Conservation (phyloP, 164 flowering plant species). For the Vitis riparia region DNA sequence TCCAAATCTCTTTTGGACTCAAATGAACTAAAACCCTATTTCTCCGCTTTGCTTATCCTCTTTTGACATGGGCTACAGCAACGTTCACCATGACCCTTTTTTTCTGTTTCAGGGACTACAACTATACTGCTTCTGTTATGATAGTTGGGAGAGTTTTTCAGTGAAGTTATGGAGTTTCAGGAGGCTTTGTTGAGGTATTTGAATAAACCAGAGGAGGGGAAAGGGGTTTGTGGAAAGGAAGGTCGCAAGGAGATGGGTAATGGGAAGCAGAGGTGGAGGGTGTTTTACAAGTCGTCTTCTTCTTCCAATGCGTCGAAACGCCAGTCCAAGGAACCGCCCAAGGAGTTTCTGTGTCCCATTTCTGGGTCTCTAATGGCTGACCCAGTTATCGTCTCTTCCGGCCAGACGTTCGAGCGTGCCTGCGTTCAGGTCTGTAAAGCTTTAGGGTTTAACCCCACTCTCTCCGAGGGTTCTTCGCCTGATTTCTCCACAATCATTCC, state of each 20-base stretch:
- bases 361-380: constrained; percentile 44
- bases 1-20: too few species aligned
- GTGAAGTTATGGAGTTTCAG: constrained; percentile 28
- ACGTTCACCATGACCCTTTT: background rate
- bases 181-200: constrained; percentile 23
- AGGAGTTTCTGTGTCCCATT: constrained; percentile 39
- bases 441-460: constrained; percentile 20
- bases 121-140: background rate
- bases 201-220: background rate
- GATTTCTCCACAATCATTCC: constrained; percentile 48
- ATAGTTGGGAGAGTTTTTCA: too few species aligned
- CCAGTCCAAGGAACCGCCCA: constrained; percentile 10
- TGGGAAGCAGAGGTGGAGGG: constrained; percentile 22
- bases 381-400: constrained; percentile 48
- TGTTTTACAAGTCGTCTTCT: constrained; percentile 14
- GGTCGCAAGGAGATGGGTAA: background rate
- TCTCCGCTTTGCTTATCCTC: background rate
- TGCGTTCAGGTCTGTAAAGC: constrained; percentile 30
- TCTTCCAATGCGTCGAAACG: background rate
- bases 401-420: constrained; percentile 43
- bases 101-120: background rate
- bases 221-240: background rate
- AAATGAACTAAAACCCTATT: too few species aligned
- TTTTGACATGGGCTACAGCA: background rate
- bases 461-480: constrained; percentile 20